Base-by-base conservation (phyloP, 139 green algal species). In the Deuterostichococcus epilithicus region DNA sequence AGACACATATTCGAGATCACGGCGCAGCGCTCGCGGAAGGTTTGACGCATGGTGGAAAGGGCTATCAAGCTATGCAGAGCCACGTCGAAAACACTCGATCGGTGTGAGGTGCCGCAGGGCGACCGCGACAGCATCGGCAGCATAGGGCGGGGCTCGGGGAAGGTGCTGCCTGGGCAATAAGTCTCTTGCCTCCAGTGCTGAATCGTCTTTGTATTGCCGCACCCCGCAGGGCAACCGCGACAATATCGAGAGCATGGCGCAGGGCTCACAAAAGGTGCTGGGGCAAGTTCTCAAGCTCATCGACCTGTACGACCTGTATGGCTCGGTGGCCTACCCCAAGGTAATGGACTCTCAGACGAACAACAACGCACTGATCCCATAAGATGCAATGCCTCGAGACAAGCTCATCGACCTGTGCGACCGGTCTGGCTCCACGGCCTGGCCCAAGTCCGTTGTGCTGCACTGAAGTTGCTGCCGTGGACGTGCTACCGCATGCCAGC, bases 301-400 rank as follows among this genome's bases (percentile, higher is more conserved):
- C 39, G 94, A 98, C 81, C 81, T 81, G 30, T 94, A 97, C 81
- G 94, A 98, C 80, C 84, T 98, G 79, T 89, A 86, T 69, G 86
- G 88, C 52, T 83, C 75, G 33, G 94, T 98, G 58, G 88, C 94
- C 36, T 98, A 97, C 85, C 94, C 94, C 58, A 98, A 98, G 88
- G 85, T 88, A n/a, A 92, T n/a, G n/a, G n/a, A 97, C 84, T 83
- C 81, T 10, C 92, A 96, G 76, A 47, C 71, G 44, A n/a, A n/a
- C n/a, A n/a, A n/a, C n/a, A n/a, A n/a, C n/a, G n/a, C n/a, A n/a
- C n/a, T n/a, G n/a, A n/a, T n/a, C n/a, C n/a, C n/a, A n/a, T n/a
- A n/a, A n/a, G n/a, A n/a, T n/a, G n/a, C n/a, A n/a, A n/a, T n/a
- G n/a, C n/a, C n/a, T n/a, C n/a, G n/a, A n/a, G n/a, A n/a, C n/a